A percentile compares a stretch with the other conserved stretches of the same genome.
Evolutionary conservation across 2,329 filamentous ascomycete species (phyloP).

Genomic region (Trichoderma hamatum): DNA sequence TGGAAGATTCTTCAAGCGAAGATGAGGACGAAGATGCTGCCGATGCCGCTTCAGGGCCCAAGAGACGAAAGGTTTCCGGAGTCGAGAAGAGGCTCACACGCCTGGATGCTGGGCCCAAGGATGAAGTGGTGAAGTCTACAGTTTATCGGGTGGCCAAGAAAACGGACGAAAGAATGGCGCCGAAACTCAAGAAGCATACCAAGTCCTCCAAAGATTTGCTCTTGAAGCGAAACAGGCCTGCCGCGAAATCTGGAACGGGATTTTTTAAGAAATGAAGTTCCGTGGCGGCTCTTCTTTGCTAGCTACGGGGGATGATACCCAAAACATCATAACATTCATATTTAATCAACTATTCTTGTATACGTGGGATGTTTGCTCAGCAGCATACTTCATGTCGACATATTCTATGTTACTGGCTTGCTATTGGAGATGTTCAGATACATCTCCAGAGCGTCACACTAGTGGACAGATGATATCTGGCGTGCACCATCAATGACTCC

Average conservation of each 20-base stretch:
- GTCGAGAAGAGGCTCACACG: conserved; percentile 45
- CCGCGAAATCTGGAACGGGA: conserved; percentile 42
- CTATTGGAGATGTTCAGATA: neutral
- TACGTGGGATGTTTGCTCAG: neutral
- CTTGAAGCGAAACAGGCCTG: conserved; percentile 49
- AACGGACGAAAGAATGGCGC: conserved; percentile 53
- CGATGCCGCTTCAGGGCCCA: conserved; percentile 37
- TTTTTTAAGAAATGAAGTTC: conserved; percentile 44
- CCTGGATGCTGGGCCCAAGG: conserved; percentile 46
- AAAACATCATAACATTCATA: neutral
- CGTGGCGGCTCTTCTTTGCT: neutral
- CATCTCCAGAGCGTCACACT: neutral
- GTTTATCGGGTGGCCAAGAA: conserved; percentile 55
- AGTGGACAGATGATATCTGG: neutral
- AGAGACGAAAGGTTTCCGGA: conserved; percentile 50
- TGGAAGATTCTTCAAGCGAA: conserved; percentile 56
- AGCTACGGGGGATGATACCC: neutral
- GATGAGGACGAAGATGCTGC: conserved; percentile 40
- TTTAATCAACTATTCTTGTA: neutral
- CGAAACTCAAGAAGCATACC: conserved; percentile 49
- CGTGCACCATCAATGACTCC: no score
- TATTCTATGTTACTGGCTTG: neutral
- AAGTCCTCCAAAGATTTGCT: conserved; percentile 49
- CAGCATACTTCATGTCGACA: neutral
- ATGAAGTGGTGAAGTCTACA: conserved; percentile 56